Percentiles rank a stretch among this genome's conserved stretches.
Evolutionary conservation across 805 yeast species (phyloP).

Genomic region (Yamadazyma ubonensis): DNA sequence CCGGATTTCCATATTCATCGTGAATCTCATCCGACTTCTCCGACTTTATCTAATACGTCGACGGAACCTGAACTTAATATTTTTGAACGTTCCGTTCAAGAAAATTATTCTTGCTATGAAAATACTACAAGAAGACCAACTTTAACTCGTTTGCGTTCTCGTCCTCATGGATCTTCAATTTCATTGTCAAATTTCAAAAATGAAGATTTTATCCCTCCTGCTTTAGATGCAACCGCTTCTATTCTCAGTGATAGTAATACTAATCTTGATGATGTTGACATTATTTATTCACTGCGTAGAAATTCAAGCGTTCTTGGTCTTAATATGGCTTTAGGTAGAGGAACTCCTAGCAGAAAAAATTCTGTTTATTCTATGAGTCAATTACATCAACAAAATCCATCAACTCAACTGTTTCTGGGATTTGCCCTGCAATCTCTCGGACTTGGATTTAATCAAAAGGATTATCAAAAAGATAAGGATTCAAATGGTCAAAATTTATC

Average conservation of each 20-base stretch:
- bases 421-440: constrained; percentile 4
- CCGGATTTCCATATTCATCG: background rate
- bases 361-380: constrained; percentile 26
- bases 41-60: background rate
- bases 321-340: constrained; percentile 49
- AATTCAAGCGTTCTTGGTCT: constrained; percentile 52
- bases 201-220: constrained; percentile 77
- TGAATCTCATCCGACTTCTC: background rate
- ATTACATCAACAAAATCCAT: constrained; percentile 15
- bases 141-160: constrained; percentile 12
- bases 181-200: constrained; percentile 31
- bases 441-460: background rate
- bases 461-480: too few relatives aligned
- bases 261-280: constrained; percentile 67
- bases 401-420: constrained; percentile 4
- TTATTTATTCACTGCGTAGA: constrained; percentile 59
- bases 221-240: constrained; percentile 71
- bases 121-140: constrained; percentile 16
- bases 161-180: constrained; percentile 13
- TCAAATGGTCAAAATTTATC: constrained; percentile 4
- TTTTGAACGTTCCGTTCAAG: constrained; percentile 45
- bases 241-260: constrained; percentile 59
- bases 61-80: constrained; percentile 19
- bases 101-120: constrained; percentile 12
- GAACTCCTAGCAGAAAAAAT: constrained; percentile 42